Conservation (phyloP, 177 flowering plant species). For the Vitis hybrid region DNA sequence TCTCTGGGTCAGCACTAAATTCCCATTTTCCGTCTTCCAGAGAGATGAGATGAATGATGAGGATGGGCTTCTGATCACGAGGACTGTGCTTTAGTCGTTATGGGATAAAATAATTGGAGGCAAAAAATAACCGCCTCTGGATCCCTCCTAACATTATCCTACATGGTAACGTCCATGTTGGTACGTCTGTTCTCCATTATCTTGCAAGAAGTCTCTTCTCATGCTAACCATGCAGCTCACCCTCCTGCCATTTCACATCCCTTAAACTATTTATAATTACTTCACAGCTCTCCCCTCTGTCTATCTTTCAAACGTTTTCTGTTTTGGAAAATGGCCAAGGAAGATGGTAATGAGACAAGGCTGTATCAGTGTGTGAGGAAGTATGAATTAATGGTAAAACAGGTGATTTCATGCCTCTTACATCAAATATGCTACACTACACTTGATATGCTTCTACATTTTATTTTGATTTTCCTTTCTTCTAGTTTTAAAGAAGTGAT, state of each 20-base stretch:
- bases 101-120: conserved; percentile 4
- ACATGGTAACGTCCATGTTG: no score
- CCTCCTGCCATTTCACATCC: background rate
- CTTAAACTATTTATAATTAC: background rate
- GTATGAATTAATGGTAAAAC: conserved; percentile 41
- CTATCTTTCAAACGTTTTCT: no score
- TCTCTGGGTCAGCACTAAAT: no score
- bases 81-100: conserved; percentile 8
- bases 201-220: background rate
- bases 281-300: background rate
- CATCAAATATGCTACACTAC: background rate
- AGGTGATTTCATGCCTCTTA: conserved; percentile 28
- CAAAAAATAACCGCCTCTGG: conserved; percentile 10
- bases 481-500: no score
- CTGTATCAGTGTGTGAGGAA: conserved; percentile 39
- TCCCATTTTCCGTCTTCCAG: no score
- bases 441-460: background rate
- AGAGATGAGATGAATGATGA: no score
- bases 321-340: conserved; percentile 29
- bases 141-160: background rate
- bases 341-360: conserved; percentile 37
- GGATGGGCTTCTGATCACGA: conserved; percentile 11
- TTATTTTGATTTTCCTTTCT: background rate
- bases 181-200: background rate
- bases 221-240: conserved; percentile 11